Evolutionary conservation across 1,284 basidiomycete species (phyloP), one percentile per base, ranked within the genome.

Genomic region (Schizophyllum amplum): DNA sequence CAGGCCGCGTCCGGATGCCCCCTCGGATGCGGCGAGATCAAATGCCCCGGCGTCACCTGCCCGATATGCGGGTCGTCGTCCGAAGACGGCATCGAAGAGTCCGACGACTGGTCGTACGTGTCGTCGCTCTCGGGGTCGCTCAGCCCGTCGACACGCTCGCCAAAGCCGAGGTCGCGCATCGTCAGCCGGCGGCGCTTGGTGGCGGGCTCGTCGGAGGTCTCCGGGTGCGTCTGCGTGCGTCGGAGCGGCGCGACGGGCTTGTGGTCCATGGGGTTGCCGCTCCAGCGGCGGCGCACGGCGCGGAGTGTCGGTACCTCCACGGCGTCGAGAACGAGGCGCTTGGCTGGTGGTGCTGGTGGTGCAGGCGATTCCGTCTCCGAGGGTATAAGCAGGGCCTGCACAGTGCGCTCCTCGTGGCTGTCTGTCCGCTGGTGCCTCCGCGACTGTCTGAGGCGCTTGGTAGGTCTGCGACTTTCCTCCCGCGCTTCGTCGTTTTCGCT

Each of bases 31-130:
- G 86, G 85, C 6, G 86, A 88, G 47, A 81, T 78, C 24, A 87
- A 67, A 62, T 83, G 82, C 59, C 79, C 78, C 22, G 86, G 84
- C 0, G 84, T 86, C n/a, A 86, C 81, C 67, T 85, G 82, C 0
- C 84, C 83, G 23, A 81, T 59, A 61, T 75, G 74, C 0, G 76
- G 77, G 59, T 84, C 80, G 58, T 88, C 84, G 61, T 87, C 85
- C 1, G 84, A 86, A 3, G 77, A 78, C 7, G 65, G 61, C 20
- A 65, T 21, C 20, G 20, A 21, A 9, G 21, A 53, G 11, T 68
- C 60, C 24, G 66, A 62, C 15, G 61, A 63, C 11, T 50, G 53
- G 52, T n/a, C n/a, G n/a, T n/a, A n/a, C n/a, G 27, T 22, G 22
- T 50, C 48, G 48, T 42, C 33, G 33, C 33, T 42, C 33, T 42